These are phyloP conservation scores for Rusavskia elegans DNA, from an alignment of 495 filamentous ascomycete species.

Conservation along the genomic window DNA sequence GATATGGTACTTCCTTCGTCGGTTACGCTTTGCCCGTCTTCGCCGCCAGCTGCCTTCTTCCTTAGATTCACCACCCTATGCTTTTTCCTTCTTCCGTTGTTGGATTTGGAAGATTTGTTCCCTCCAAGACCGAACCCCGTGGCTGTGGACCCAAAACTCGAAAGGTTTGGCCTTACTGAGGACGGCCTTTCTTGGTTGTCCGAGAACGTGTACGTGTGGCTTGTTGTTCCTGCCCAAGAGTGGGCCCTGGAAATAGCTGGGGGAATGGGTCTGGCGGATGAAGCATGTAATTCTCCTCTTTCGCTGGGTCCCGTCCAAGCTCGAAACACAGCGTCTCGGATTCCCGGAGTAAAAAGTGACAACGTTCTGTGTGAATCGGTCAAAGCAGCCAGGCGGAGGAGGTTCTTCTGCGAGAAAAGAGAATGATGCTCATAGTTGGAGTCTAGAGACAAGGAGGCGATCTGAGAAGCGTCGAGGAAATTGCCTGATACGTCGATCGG, in stretches of 20 bases:
- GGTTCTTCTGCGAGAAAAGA: slow-evolving; percentile 80
- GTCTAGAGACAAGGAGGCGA: slow-evolving; percentile 60
- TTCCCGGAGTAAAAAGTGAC: slow-evolving; percentile 70
- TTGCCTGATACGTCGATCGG: slow-evolving; percentile 63
- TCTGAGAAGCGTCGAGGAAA: slow-evolving; percentile 52
- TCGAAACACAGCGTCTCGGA: slow-evolving; percentile 71
- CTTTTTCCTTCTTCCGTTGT: slow-evolving; percentile 65
- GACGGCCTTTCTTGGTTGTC: slow-evolving; percentile 32
- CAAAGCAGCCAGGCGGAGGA: slow-evolving; percentile 59
- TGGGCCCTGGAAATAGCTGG: slow-evolving; percentile 37
- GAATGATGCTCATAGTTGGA: slow-evolving; percentile 61
- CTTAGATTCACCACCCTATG: slow-evolving; percentile 87
- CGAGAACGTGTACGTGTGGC: slow-evolving; percentile 47
- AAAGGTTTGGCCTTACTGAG: slow-evolving; percentile 29
- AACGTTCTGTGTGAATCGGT: slow-evolving; percentile 73
- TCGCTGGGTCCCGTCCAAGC: slow-evolving; percentile 82
- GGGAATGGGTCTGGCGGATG: slow-evolving; percentile 22
- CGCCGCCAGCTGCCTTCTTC: slow-evolving; percentile 35
- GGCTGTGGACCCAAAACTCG: slow-evolving; percentile 23
- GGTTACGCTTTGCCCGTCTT: slow-evolving; percentile 39
- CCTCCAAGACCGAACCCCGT: slow-evolving; percentile 50
- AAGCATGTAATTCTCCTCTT: slow-evolving; percentile 35
- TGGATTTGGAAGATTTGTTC: slow-evolving; percentile 45
- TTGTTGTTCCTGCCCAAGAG: slow-evolving; percentile 41
- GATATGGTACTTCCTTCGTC: slow-evolving; percentile 31